A percentile compares a stretch with the other conserved stretches of the same genome.
phyloP scores from a whole-genome alignment of 2,329 filamentous ascomycete genomes.

The Fusarium sp. region DNA sequence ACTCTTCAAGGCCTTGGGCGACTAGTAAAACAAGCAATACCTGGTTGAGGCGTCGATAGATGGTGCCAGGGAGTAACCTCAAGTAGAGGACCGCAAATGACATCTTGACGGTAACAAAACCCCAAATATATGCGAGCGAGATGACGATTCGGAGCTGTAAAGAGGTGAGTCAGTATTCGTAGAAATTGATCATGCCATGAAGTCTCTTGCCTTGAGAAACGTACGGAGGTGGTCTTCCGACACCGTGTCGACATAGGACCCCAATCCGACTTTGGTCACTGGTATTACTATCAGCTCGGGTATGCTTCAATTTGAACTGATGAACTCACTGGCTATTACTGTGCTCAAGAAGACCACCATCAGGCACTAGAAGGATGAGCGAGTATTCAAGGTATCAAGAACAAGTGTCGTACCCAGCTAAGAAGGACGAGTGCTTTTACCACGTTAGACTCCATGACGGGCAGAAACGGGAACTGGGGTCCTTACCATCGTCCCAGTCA shows the following conservation, averaged over 20 bases:
- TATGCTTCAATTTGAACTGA: fast-evolving
- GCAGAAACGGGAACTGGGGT: background rate
- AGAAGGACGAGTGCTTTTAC: background rate
- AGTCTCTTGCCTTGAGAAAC: background rate
- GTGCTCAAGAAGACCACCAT: background rate
- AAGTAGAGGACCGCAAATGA: background rate
- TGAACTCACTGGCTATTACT: background rate
- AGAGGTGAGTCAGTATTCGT: too few species aligned
- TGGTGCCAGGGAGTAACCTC: background rate
- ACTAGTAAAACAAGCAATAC: background rate
- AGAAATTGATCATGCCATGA: too few species aligned
- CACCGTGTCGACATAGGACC: background rate
- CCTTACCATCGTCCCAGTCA: background rate
- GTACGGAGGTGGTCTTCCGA: background rate
- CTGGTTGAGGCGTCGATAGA: background rate
- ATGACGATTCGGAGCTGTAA: background rate
- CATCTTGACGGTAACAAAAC: background rate
- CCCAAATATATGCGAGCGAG: background rate
- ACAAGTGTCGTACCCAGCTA: background rate
- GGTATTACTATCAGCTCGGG: background rate
- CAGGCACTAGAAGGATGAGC: background rate
- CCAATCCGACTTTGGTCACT: background rate
- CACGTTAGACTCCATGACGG: background rate
- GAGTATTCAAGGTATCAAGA: background rate
- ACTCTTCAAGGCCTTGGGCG: background rate